Evolutionary conservation across 176 grass and related monocot genomes (phyloP).

Genomic region (Cocos nucifera): DNA sequence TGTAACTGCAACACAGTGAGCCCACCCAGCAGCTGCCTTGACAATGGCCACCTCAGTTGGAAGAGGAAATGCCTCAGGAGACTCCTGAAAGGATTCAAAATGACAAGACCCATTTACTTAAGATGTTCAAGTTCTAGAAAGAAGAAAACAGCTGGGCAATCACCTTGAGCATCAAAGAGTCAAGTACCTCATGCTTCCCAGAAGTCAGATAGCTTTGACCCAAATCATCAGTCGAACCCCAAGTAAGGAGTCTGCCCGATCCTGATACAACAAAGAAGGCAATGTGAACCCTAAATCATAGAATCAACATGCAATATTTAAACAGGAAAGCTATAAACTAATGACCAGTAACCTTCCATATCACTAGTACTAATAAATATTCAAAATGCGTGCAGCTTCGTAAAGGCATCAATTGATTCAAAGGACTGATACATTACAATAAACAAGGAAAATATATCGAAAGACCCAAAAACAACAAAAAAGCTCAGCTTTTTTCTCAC

Average conservation of each 20-base stretch:
- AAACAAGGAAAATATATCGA: no score
- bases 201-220: conserved; percentile 94
- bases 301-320: no score
- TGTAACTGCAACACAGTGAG: conserved; percentile 86
- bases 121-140: background rate
- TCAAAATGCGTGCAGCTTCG: no score
- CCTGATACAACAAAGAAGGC: conserved; percentile 33
- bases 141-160: no score
- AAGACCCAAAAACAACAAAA: no score
- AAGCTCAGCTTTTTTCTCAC: no score
- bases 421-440: no score
- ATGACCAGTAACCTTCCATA: no score
- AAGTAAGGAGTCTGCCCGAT: conserved; percentile 81
- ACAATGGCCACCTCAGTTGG: conserved; percentile 58
- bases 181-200: conserved; percentile 87
- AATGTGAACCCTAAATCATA: background rate
- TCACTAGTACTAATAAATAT: no score
- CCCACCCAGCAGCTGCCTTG: conserved; percentile 86
- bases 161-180: background rate
- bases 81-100: conserved; percentile 47
- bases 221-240: conserved; percentile 96
- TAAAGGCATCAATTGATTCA: no score
- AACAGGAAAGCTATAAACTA: no score
- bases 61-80: conserved; percentile 87
- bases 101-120: conserved; percentile 14